A percentile compares a stretch with the other conserved stretches of the same genome.
phyloP scores from a whole-genome alignment of 2,329 filamentous ascomycete genomes.

The Penicillium carneum region DNA sequence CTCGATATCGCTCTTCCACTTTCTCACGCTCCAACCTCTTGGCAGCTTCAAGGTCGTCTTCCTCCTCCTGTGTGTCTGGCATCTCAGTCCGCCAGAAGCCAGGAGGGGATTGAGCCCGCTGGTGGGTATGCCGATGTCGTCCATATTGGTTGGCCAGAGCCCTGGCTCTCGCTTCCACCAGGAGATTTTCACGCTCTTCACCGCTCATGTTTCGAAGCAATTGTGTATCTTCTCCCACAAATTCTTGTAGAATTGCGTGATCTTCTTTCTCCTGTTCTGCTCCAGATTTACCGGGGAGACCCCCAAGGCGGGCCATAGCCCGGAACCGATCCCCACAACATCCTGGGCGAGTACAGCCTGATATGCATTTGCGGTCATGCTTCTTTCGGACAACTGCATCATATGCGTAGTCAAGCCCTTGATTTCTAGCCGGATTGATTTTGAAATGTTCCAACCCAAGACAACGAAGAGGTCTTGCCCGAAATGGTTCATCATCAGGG shows the following conservation, averaged over 20 bases:
- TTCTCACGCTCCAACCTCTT: conserved; percentile 68
- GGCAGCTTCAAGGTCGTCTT: conserved; percentile 70
- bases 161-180: conserved; percentile 78
- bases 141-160: conserved; percentile 77
- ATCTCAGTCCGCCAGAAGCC: conserved; percentile 93
- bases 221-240: conserved; percentile 56
- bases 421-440: conserved; percentile 75
- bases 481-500: conserved; percentile 58
- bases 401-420: conserved; percentile 75
- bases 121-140: conserved; percentile 77
- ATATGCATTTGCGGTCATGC: conserved; percentile 72
- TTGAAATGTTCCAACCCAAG: conserved; percentile 78
- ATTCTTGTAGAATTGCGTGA: conserved; percentile 58
- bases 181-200: conserved; percentile 69
- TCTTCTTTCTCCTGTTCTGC: conserved; percentile 34
- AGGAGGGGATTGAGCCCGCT: conserved; percentile 75
- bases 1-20: conserved; percentile 76
- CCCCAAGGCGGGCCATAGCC: conserved; percentile 63
- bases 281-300: conserved; percentile 38
- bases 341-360: conserved; percentile 74
- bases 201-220: conserved; percentile 59
- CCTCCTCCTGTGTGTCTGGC: conserved; percentile 81
- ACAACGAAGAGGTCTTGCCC: conserved; percentile 63
- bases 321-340: conserved; percentile 80
- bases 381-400: conserved; percentile 75